phyloP scores from a whole-genome alignment of 2,329 filamentous ascomycete species.

The Tolypocladium endophyticum region DNA sequence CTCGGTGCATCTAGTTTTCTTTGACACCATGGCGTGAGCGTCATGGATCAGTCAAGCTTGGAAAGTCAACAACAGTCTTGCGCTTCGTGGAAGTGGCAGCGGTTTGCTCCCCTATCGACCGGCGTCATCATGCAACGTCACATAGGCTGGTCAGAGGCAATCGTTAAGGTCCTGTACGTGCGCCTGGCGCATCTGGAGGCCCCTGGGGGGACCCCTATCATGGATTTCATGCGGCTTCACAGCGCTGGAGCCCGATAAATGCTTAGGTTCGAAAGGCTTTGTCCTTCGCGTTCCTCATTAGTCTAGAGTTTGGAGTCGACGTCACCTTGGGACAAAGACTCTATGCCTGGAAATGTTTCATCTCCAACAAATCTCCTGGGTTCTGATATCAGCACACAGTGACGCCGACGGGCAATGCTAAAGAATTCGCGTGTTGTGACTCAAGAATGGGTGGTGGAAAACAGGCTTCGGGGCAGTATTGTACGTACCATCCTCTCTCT shows the following conservation, averaged over 20 bases:
- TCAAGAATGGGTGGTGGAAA: not conserved
- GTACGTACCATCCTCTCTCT: conserved; percentile 77
- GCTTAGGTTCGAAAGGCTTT: not conserved
- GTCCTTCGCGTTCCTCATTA: not conserved
- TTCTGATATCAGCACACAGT: conserved; percentile 8
- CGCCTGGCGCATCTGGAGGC: not conserved
- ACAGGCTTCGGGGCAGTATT: not conserved
- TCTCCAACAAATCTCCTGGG: conserved; percentile 41
- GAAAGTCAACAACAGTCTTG: not conserved
- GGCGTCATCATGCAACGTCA: not conserved
- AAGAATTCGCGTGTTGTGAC: not conserved
- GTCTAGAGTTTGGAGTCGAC: conserved; percentile 20
- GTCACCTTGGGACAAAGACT: conserved; percentile 19
- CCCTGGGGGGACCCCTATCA: not conserved
- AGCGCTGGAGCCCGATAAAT: not conserved
- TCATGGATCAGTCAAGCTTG: not conserved
- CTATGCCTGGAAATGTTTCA: conserved; percentile 39
- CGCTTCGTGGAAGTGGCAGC: not conserved
- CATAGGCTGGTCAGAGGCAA: not conserved
- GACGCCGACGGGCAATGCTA: conserved; percentile 2
- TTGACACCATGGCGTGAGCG: not conserved
- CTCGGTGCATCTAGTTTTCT: not conserved
- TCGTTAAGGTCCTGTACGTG: not conserved
- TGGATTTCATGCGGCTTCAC: not conserved
- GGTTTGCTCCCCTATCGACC: not conserved